A percentile compares a stretch with the other conserved stretches of the same genome.
phyloP scores from a whole-genome alignment of 805 yeast genomes.

The Metschnikowia vanudenii region DNA sequence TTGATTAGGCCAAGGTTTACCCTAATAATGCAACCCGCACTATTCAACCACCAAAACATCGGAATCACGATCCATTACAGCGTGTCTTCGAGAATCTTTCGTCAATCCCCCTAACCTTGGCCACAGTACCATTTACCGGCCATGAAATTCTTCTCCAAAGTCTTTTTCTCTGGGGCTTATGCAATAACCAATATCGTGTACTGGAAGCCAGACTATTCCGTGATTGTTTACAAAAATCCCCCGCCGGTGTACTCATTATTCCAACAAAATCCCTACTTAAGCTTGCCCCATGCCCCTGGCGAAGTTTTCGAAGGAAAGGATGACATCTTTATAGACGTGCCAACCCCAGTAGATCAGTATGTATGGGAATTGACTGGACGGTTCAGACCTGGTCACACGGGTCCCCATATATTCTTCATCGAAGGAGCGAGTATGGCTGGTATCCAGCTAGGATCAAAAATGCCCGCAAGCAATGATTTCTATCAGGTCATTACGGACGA shows the following conservation, averaged over 20 bases:
- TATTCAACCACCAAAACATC: too few species aligned
- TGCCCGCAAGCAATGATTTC: too few species aligned
- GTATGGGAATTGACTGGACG: constrained; percentile 2
- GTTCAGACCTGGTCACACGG: neutral
- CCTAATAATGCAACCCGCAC: too few species aligned
- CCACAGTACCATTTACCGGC: too few species aligned
- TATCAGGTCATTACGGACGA: too few species aligned
- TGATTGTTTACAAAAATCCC: neutral
- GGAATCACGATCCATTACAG: too few species aligned
- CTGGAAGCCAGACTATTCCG: neutral
- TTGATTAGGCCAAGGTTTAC: too few species aligned
- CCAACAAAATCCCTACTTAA: constrained; percentile 1
- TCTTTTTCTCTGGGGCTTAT: too few species aligned
- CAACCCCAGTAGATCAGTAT: neutral
- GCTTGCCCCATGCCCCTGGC: neutral
- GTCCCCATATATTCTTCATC: neutral
- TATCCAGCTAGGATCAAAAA: neutral
- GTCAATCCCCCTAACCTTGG: too few species aligned
- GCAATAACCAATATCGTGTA: too few species aligned
- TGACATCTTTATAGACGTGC: neutral
- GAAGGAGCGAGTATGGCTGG: neutral
- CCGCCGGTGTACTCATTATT: neutral
- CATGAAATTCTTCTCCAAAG: too few species aligned
- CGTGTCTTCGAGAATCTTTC: too few species aligned
- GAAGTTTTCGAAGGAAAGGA: neutral